Base-by-base conservation (phyloP, 2,329 filamentous ascomycete species). In the Calonectria naviculata region DNA sequence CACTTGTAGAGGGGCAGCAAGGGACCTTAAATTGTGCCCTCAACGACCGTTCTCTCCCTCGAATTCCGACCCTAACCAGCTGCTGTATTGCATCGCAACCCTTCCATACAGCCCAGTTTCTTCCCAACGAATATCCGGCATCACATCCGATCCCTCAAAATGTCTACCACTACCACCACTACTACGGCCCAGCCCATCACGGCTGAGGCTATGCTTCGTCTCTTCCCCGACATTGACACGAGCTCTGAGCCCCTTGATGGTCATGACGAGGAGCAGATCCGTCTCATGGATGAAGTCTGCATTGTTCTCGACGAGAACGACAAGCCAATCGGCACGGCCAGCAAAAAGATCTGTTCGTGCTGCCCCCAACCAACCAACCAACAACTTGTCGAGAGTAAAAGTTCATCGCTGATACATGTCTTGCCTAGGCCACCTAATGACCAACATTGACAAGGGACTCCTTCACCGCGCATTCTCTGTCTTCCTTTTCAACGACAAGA, bases 201-300 rank as follows among this genome's bases (percentile, higher is more conserved):
- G 64, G 95, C 95, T 21, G 91, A 97, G 78, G 94, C 93, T 80
- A 95, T 99, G 79, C 88, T 96, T 70, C 92, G 91, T 73, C 90
- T 98, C 60, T 98, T 98, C 84, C 95, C 95, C 65, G 95, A 98
- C 82, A 90, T 92, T 83, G 88, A 93, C 84, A 91, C 91, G 71
- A 90, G 88, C 80, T 92, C 92, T 74, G 89, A 90, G 64, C 94
- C 95, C 70, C 89, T 98, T 52, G 93, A 93, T 68, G 97, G 96
- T 63, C 97, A 98, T 86, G 95, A 98, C 87, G 96, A 94, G 83
- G 96, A 98, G 87, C 97, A 99, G 87, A 98, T 98, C 80, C 93
- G 96, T 62, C 86, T 99, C 79, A 99, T 99, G 97, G 96, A 99
- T 80, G 97, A 98, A 87, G 93, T 98, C 61, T 99, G 97, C 89